These are phyloP conservation scores for Acacia pycnantha DNA, from an alignment of 331 rosid species.

Conservation along the genomic window DNA sequence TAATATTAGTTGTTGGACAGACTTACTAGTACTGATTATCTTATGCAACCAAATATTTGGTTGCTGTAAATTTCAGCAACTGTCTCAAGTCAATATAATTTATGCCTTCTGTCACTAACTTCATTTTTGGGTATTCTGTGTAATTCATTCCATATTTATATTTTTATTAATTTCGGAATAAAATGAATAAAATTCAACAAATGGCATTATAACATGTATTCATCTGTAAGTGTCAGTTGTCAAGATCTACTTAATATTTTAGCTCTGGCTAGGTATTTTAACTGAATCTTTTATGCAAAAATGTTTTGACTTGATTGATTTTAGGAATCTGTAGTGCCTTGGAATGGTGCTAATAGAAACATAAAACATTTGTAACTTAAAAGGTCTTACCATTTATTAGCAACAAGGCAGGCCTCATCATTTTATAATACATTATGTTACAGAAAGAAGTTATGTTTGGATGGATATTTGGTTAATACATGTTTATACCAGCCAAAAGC, in stretches of 20 bases:
- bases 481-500: background rate
- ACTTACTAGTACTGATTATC: background rate
- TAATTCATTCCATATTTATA: background rate
- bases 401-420: background rate
- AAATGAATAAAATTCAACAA: background rate
- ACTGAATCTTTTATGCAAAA: conserved; percentile 10
- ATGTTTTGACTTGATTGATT: background rate
- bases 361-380: conserved; percentile 2
- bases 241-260: background rate
- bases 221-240: background rate
- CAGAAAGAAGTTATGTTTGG: conserved; percentile 10
- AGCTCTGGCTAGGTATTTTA: background rate
- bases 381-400: conserved; percentile 44
- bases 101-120: background rate
- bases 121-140: background rate
- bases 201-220: background rate
- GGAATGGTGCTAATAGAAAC: background rate
- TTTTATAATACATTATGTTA: background rate
- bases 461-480: conserved; percentile 5
- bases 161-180: background rate
- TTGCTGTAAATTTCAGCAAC: background rate
- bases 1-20: background rate
- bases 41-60: background rate
- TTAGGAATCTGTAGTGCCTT: background rate
- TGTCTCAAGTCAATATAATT: background rate